Percentiles rank a stretch among this genome's conserved stretches.
These are phyloP conservation scores for Penicillium nucicola DNA, from an alignment of 495 filamentous ascomycete genomes.

Conservation along the genomic window DNA sequence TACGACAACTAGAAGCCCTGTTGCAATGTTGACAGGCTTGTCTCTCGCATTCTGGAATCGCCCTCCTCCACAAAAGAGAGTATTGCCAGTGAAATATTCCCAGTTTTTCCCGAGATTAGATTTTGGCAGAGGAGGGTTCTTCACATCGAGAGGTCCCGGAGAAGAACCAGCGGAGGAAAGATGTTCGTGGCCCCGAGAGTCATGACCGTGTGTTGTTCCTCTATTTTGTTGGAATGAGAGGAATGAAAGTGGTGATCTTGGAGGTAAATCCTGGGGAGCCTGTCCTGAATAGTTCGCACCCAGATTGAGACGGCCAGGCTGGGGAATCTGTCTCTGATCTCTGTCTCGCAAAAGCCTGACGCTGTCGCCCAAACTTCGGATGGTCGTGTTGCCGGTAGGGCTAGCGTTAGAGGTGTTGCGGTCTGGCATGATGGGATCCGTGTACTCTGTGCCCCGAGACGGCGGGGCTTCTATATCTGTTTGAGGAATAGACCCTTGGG, in stretches of 20 bases:
- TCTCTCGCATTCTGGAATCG: slow-evolving; percentile 84
- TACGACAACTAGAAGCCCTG: slow-evolving; percentile 71
- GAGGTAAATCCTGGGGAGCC: slow-evolving; percentile 49
- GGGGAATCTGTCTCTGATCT: slow-evolving; percentile 44
- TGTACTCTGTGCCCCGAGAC: slow-evolving; percentile 77
- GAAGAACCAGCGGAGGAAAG: slow-evolving; percentile 74
- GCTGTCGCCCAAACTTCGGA: slow-evolving; percentile 68
- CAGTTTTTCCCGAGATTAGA: slow-evolving; percentile 66
- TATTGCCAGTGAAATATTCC: slow-evolving; percentile 91
- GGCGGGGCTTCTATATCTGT: slow-evolving; percentile 61
- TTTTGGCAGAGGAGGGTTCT: slow-evolving; percentile 25
- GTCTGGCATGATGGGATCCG: slow-evolving; percentile 60
- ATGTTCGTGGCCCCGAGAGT: slow-evolving; percentile 66
- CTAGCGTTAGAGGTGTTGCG: slow-evolving; percentile 71
- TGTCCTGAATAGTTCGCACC: slow-evolving; percentile 50
- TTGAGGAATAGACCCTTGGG: slow-evolving; percentile 34
- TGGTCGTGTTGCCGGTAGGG: slow-evolving; percentile 63
- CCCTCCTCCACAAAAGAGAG: slow-evolving; percentile 80
- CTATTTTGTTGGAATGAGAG: slow-evolving; percentile 56
- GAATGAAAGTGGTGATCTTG: slow-evolving; percentile 70
- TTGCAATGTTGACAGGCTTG: slow-evolving; percentile 88
- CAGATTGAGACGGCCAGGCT: slow-evolving; percentile 56
- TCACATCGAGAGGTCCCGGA: slow-evolving; percentile 45
- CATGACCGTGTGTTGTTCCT: slow-evolving; percentile 42
- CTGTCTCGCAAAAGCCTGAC: slow-evolving; percentile 65